These are phyloP conservation scores for Candida endomychidarum DNA, from an alignment of 805 yeast species.

Conservation along the genomic window DNA sequence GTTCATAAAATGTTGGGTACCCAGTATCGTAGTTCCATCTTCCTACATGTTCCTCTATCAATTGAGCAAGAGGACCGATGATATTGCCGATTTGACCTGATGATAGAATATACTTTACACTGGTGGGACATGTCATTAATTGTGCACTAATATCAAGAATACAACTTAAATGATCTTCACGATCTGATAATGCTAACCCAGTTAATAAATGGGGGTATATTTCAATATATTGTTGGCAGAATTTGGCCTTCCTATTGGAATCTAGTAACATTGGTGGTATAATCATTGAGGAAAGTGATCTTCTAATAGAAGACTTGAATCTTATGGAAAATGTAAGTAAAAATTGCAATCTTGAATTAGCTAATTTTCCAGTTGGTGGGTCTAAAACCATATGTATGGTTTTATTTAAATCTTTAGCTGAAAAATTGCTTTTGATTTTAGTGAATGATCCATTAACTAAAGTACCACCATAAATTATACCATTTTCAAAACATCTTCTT, in stretches of 20 bases:
- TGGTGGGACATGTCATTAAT: conserved; percentile 44
- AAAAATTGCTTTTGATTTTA: conserved; percentile 15
- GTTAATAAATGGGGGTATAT: conserved; percentile 53
- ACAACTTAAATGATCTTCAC: conserved; percentile 47
- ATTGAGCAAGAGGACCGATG: conserved; percentile 45
- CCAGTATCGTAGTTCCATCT: conserved; percentile 35
- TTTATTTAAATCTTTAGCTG: conserved; percentile 16
- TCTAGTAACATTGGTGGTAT: conserved; percentile 59
- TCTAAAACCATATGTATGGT: conserved; percentile 18
- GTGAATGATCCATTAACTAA: conserved; percentile 25
- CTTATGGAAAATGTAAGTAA: conserved; percentile 60
- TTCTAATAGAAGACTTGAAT: conserved; percentile 52
- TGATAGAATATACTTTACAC: conserved; percentile 41
- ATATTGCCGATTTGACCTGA: conserved; percentile 42
- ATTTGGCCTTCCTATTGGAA: conserved; percentile 42
- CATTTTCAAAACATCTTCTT: conserved; percentile 30
- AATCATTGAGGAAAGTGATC: conserved; percentile 45
- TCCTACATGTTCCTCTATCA: conserved; percentile 44
- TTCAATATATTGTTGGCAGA: conserved; percentile 53
- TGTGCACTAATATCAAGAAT: conserved; percentile 37
- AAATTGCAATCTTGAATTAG: conserved; percentile 54
- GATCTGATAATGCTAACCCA: conserved; percentile 47
- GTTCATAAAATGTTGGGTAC: conserved; percentile 29
- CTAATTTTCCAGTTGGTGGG: conserved; percentile 12
- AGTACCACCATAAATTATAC: conserved; percentile 29